Conservation (phyloP, 169 alveolate species). For the Eimeria necatrix region DNA sequence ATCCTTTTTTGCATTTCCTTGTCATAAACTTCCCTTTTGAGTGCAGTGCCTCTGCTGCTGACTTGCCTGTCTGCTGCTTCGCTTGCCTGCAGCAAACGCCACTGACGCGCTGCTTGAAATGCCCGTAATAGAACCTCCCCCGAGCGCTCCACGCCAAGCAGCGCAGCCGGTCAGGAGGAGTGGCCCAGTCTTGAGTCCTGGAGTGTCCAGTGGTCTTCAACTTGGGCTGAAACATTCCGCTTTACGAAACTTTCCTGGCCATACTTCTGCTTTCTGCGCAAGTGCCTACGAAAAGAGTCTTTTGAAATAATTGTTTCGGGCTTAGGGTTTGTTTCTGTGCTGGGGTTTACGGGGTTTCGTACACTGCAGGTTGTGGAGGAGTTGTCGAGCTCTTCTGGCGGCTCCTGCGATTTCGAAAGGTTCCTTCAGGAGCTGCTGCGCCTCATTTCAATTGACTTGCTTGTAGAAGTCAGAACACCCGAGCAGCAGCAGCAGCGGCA, state of each 20-base stretch:
- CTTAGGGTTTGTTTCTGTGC: no score
- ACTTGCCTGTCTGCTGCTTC: background rate
- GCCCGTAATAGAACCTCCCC: constrained; percentile 3
- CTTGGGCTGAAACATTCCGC: no score
- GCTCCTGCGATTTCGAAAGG: constrained; percentile 44
- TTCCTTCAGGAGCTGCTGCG: constrained; percentile 41
- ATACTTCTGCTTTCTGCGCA: background rate
- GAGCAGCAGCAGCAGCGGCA: constrained; percentile 35
- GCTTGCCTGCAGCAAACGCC: constrained; percentile 31
- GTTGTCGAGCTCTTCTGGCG: constrained; percentile 2
- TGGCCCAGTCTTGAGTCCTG: background rate
- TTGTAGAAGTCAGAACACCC: background rate
- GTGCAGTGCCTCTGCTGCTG: background rate
- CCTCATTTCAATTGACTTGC: constrained; percentile 32
- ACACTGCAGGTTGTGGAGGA: constrained; percentile 48
- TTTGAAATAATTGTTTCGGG: no score
- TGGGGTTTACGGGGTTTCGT: constrained; percentile 11
- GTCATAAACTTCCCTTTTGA: background rate
- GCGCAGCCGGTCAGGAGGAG: constrained; percentile 12
- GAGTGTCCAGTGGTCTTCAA: no score
- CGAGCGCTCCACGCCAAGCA: background rate
- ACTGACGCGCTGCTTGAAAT: constrained; percentile 41
- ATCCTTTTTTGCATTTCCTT: background rate
- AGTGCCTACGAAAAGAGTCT: no score
- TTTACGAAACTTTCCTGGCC: no score